Conservation (phyloP, 805 yeast genomes). For the Cyberlindnera xylosilytica region DNA sequence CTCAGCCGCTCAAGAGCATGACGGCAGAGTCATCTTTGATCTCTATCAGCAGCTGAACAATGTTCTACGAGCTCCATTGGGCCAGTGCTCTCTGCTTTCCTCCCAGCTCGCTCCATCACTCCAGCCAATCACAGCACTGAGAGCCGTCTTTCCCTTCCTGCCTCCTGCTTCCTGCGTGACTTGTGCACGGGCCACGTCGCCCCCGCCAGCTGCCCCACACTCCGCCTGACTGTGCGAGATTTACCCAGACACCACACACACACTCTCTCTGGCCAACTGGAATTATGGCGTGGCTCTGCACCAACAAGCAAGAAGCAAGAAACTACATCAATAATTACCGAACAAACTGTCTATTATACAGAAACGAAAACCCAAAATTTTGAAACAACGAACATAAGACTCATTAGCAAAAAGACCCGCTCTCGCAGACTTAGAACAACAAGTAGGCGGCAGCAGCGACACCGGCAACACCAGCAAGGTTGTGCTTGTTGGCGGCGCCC, state of each 20-base stretch:
- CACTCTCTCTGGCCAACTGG: too few relatives aligned
- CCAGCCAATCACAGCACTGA: too few relatives aligned
- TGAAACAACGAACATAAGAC: neutral
- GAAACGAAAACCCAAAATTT: slow-evolving; percentile 3
- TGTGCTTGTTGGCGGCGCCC: slow-evolving; percentile 22
- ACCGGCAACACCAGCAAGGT: slow-evolving; percentile 27
- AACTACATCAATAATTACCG: neutral
- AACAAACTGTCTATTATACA: slow-evolving; percentile 6
- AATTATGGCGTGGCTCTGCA: too few relatives aligned
- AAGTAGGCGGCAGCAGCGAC: slow-evolving; percentile 29
- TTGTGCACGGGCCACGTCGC: neutral
- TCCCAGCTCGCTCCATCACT: too few relatives aligned
- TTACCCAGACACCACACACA: neutral
- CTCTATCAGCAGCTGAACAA: too few relatives aligned
- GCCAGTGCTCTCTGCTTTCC: too few relatives aligned
- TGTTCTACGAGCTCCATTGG: too few relatives aligned
- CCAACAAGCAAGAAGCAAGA: too few relatives aligned
- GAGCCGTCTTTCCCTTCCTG: too few relatives aligned
- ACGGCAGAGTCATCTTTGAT: too few relatives aligned
- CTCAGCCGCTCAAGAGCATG: neutral
- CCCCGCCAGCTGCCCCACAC: slow-evolving; percentile 1
- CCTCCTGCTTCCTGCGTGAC: too few relatives aligned
- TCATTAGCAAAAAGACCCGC: neutral
- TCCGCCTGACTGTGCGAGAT: neutral
- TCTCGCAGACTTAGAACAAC: slow-evolving; percentile 19